Evolutionary conservation across 345 rosid species (phyloP), one percentile per base, ranked within the genome.

Genomic region (Eucalyptus sp.): DNA sequence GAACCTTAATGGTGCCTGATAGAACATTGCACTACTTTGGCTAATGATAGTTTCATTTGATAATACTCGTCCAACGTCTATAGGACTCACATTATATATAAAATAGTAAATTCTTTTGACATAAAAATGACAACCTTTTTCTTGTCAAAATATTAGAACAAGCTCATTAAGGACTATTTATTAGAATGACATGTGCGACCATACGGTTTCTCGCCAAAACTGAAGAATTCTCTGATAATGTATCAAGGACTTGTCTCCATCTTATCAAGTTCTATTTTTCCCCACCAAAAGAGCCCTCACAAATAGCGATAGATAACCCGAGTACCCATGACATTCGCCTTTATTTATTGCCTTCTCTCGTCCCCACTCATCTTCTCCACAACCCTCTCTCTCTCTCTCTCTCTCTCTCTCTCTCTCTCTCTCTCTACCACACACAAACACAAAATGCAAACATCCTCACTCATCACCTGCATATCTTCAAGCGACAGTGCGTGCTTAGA

Each of bases 391-490:
- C 81, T 37, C n/a, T n/a, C n/a, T n/a, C n/a, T 18, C 41, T 64
- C 79, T n/a, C 76, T 62, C 76, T n/a, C 37, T 31, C 80, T 17
- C 48, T 60, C 41, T 44, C 81, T 46, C 84, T 87, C 60, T 29
- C 54, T n/a, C n/a, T 88, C 89, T 79, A 88, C 71, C 85, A 31
- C 87, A 49, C 27, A 60, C 86, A 54, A 37, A 18, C 81, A 86
- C 87, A 90, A 51, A 90, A 94, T 95, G 99, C 96, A 93, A 68
- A 88, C 90, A 51, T 92, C 92, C 33, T 86, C 86, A 87, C 89
- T 93, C 43, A 90, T 92, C 86, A 80, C 92, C 86, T 88, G 88
- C 94, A 90, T 91, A 87, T 92, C 94, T 89, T 91, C 93, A 5
- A 89, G 92, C 76, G 91, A 90, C 88, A 91, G 93, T 86, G 87